phyloP scores from a whole-genome alignment of 2,329 filamentous ascomycete species.

The Bipolaris zeicola region DNA sequence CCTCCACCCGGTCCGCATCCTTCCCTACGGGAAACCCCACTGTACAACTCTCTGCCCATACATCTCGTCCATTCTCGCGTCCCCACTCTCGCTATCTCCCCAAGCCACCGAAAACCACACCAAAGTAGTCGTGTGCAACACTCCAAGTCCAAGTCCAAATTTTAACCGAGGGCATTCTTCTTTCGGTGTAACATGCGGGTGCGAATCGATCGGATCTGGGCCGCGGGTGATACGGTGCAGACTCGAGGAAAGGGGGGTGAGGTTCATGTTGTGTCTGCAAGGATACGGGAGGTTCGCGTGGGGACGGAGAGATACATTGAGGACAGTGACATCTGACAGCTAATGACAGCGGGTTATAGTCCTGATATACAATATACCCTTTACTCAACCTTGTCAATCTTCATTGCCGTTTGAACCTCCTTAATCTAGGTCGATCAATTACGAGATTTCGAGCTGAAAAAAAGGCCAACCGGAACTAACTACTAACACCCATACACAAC shows the following conservation, averaged over 20 bases:
- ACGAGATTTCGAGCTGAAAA: too few species aligned
- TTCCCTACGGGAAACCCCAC: not conserved
- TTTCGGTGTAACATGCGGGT: not conserved
- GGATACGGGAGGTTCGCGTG: not conserved
- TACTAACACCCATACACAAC: too few species aligned
- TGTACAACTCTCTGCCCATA: not conserved
- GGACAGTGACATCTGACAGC: not conserved
- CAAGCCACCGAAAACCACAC: too few species aligned
- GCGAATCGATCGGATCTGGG: not conserved
- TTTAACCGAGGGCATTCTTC: not conserved
- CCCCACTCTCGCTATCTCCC: not conserved
- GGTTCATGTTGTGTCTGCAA: not conserved
- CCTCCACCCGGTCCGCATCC: constrained; percentile 14
- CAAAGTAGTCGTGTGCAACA: not conserved
- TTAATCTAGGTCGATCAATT: too few species aligned
- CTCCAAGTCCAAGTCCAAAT: not conserved
- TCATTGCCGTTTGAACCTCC: too few species aligned
- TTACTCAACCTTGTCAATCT: too few species aligned
- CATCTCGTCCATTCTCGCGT: not conserved
- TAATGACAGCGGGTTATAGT: not conserved
- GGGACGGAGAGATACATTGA: not conserved
- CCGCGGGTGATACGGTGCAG: not conserved
- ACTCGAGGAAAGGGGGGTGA: not conserved
- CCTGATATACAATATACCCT: too few species aligned
- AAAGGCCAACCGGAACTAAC: too few species aligned